Percentiles rank a stretch among this genome's conserved stretches.
These are phyloP conservation scores for Lactifluus pinguis DNA, from an alignment of 768 basidiomycete genomes.

Conservation along the genomic window DNA sequence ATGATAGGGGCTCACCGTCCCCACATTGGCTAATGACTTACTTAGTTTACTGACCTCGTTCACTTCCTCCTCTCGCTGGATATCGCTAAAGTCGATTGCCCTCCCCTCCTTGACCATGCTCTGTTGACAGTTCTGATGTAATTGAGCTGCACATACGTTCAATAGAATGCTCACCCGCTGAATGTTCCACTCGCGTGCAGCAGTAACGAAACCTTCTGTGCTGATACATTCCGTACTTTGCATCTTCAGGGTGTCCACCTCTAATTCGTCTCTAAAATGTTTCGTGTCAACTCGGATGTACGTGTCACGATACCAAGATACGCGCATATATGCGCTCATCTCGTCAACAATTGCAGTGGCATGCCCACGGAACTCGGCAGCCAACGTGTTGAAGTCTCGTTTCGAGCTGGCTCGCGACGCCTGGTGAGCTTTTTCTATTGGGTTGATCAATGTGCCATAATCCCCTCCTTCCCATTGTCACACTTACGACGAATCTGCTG, in stretches of 20 bases:
- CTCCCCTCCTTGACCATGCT: constrained; percentile 2
- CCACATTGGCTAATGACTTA: neutral
- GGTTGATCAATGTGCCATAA: neutral
- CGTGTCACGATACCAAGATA: neutral
- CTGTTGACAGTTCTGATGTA: neutral
- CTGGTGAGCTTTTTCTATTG: constrained; percentile 1
- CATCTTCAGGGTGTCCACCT: neutral
- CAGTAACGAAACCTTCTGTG: neutral
- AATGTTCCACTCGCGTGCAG: constrained; percentile 6
- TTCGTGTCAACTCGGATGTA: neutral
- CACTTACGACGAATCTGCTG: constrained; percentile 11
- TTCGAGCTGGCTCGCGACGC: neutral
- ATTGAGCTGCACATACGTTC: neutral
- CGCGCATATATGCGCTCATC: constrained; percentile 18
- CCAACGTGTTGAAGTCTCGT: constrained; percentile 1
- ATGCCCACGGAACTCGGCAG: constrained; percentile 11
- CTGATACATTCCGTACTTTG: neutral
- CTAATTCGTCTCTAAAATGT: constrained; percentile 3
- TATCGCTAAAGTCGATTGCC: constrained; percentile 1
- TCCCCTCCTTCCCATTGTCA: neutral
- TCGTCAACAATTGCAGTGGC: constrained; percentile 5
- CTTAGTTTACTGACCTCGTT: constrained; percentile 13
- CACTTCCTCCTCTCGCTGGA: constrained; percentile 5
- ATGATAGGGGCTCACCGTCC: neutral
- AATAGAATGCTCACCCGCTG: constrained; percentile 4